Percentiles rank a stretch among this genome's conserved stretches.
phyloP scores from a whole-genome alignment of 2,329 filamentous ascomycete genomes.

The Penicillium sp. region DNA sequence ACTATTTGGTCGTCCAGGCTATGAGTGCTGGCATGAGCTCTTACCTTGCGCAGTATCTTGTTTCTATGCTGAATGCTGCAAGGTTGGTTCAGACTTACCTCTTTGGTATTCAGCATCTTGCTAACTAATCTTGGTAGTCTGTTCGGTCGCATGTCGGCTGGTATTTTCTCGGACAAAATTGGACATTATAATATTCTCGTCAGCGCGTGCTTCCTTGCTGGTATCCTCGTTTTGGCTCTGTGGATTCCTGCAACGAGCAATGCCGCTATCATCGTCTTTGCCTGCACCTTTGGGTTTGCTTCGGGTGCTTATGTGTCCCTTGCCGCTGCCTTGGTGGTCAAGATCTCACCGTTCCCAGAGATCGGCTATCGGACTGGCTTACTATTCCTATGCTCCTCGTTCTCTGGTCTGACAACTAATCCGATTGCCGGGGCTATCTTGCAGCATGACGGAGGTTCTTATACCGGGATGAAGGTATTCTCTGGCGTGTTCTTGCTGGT shows the following conservation, averaged over 20 bases:
- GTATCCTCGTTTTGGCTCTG: conserved; percentile 15
- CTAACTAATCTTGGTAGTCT: conserved; percentile 8
- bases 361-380: conserved; percentile 66
- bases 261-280: conserved; percentile 61
- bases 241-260: conserved; percentile 43
- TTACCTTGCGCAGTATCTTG: conserved; percentile 17
- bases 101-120: too few species aligned
- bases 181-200: conserved; percentile 22
- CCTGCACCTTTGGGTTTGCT: conserved; percentile 64
- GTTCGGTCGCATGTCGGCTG: conserved; percentile 18
- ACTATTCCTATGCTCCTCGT: conserved; percentile 58
- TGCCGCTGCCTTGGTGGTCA: conserved; percentile 57
- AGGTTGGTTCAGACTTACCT: conserved; percentile 1
- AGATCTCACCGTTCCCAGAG: conserved; percentile 66
- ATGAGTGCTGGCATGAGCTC: conserved; percentile 15
- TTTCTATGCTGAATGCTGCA: conserved; percentile 21
- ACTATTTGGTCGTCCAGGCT: conserved; percentile 20
- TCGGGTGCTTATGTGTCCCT: conserved; percentile 64
- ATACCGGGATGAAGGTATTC: conserved; percentile 64
- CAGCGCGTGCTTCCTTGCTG: conserved; percentile 3
- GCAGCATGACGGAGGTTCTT: conserved; percentile 51
- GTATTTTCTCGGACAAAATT: conserved; percentile 13
- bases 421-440: conserved; percentile 66
- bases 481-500: conserved; percentile 55
- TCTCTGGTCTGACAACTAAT: conserved; percentile 65